Conservation (phyloP, 805 yeast species). For the Lachancea fermentati region DNA sequence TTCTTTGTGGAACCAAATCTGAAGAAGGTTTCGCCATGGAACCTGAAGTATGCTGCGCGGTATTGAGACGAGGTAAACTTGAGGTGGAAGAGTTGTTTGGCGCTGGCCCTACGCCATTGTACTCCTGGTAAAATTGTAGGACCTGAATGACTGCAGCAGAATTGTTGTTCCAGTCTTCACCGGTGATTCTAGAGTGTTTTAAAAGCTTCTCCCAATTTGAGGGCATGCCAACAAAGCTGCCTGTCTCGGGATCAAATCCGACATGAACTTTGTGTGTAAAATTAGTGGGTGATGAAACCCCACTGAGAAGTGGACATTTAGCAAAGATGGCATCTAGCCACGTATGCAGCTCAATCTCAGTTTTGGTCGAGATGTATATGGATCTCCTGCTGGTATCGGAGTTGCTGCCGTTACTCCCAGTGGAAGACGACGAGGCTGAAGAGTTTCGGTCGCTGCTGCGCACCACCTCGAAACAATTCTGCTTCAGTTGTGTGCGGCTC, state of each 20-base stretch:
- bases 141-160: constrained; percentile 95
- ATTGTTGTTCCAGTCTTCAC: constrained; percentile 85
- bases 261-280: constrained; percentile 92
- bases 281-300: constrained; percentile 88
- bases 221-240: constrained; percentile 90
- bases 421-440: constrained; percentile 11
- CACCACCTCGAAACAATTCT: constrained; percentile 75
- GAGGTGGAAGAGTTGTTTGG: constrained; percentile 7
- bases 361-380: constrained; percentile 66
- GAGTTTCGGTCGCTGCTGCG: constrained; percentile 38
- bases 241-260: constrained; percentile 77
- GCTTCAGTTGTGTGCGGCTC: constrained; percentile 62
- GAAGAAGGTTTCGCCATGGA: constrained; percentile 1
- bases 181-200: constrained; percentile 82
- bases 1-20: constrained; percentile 44
- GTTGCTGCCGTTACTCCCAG: constrained; percentile 10
- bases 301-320: constrained; percentile 56
- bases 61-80: constrained; percentile 3
- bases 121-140: constrained; percentile 65
- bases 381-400: constrained; percentile 44
- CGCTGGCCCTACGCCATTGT: constrained; percentile 24
- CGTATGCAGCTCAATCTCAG: constrained; percentile 72
- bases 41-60: not conserved
- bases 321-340: constrained; percentile 89
- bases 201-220: constrained; percentile 86